Percentiles rank a stretch among this genome's conserved stretches.
phyloP scores from a whole-genome alignment of 306 rosid genomes.

The Purshia tridentata region DNA sequence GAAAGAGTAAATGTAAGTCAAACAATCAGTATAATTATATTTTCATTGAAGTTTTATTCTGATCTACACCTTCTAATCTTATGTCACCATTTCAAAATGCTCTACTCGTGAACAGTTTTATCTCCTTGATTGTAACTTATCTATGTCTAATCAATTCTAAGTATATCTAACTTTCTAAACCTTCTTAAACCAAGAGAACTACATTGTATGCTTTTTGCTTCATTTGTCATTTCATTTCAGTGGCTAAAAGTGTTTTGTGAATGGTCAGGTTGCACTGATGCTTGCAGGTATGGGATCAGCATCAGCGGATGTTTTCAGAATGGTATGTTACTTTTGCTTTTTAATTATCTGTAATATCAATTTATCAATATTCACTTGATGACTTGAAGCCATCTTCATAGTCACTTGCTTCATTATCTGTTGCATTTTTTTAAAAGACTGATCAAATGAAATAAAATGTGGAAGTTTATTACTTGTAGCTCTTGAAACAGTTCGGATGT shows the following conservation, averaged over 20 bases:
- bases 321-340: slow-evolving; percentile 37
- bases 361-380: background rate
- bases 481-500: slow-evolving; percentile 10
- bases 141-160: background rate
- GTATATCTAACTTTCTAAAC: background rate
- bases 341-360: background rate
- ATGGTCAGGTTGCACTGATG: slow-evolving; percentile 82
- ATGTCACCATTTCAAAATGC: slow-evolving; percentile 16
- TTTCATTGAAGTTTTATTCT: slow-evolving; percentile 12
- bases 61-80: slow-evolving; percentile 9
- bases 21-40: slow-evolving; percentile 5
- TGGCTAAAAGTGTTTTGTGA: slow-evolving; percentile 21
- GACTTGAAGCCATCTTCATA: background rate
- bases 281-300: slow-evolving; percentile 93
- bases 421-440: background rate
- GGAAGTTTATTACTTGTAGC: background rate
- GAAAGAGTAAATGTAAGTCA: slow-evolving; percentile 92
- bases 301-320: slow-evolving; percentile 77
- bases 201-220: background rate
- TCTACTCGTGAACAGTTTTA: slow-evolving; percentile 6
- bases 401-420: background rate
- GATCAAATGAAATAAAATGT: slow-evolving; percentile 9
- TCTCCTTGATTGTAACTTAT: slow-evolving; percentile 15
- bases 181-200: background rate
- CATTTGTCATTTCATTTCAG: background rate